These are phyloP conservation scores for Syncephalastrum monosporum DNA, from an alignment of 371 early-diverging fungal genomes.

Conservation along the genomic window DNA sequence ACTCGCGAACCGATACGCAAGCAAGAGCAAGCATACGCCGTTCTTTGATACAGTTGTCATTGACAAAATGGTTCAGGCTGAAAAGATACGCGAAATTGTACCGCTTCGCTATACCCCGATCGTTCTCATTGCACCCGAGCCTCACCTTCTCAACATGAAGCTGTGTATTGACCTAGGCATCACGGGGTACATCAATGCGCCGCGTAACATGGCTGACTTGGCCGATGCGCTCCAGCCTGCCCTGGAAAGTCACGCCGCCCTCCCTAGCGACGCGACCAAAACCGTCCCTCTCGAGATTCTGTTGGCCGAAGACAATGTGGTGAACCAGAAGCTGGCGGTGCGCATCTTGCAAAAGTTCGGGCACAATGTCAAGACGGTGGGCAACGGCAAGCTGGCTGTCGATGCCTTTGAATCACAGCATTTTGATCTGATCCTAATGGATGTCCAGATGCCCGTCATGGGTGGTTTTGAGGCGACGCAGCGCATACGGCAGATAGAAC, in stretches of 20 bases:
- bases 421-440: conserved; percentile 77
- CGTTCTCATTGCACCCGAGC: conserved; percentile 50
- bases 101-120: conserved; percentile 64
- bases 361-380: conserved; percentile 66
- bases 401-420: conserved; percentile 57
- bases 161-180: conserved; percentile 65
- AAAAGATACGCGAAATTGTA: conserved; percentile 47
- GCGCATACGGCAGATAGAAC: conserved; percentile 62
- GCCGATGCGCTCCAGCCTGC: conserved; percentile 66
- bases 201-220: conserved; percentile 52
- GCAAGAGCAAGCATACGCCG: conserved; percentile 18
- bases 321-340: conserved; percentile 79
- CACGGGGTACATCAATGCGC: conserved; percentile 62
- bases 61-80: conserved; percentile 30
- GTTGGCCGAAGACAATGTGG: conserved; percentile 79
- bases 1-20: conserved; percentile 13
- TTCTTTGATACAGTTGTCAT: conserved; percentile 47
- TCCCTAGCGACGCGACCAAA: conserved; percentile 53
- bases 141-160: conserved; percentile 55
- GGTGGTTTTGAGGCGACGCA: conserved; percentile 74
- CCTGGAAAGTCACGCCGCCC: conserved; percentile 58
- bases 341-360: conserved; percentile 72
- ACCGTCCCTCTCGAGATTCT: conserved; percentile 62
- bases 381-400: conserved; percentile 72
- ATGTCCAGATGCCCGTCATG: conserved; percentile 77